These are phyloP conservation scores for Phalaenopsis equestris DNA, from an alignment of 106 monocot species.

Conservation along the genomic window DNA sequence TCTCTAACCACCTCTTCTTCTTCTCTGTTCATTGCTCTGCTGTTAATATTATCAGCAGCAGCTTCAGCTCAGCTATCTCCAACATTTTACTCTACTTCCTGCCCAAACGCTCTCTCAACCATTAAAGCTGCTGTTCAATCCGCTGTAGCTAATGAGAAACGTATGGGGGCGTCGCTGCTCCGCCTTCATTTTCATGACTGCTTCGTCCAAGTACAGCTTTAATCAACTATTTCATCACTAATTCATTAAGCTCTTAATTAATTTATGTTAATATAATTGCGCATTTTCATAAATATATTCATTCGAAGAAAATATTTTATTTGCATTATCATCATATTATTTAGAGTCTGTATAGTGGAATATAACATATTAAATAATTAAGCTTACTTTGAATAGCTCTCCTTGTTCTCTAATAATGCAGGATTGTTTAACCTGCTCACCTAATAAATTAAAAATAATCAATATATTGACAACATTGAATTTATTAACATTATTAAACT, in stretches of 20 bases:
- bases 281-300: too few species aligned
- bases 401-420: too few species aligned
- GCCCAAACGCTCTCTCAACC: constrained; percentile 38
- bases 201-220: constrained; percentile 37
- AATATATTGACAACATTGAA: too few species aligned
- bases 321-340: too few species aligned
- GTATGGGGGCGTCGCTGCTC: constrained; percentile 58
- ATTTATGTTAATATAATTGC: too few species aligned
- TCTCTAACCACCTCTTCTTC: neutral
- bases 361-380: too few species aligned
- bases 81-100: constrained; percentile 41
- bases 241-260: too few species aligned
- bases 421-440: too few species aligned
- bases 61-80: constrained; percentile 41
- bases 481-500: neutral
- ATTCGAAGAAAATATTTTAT: too few species aligned
- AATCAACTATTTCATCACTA: neutral
- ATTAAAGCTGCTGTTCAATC: constrained; percentile 32
- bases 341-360: too few species aligned
- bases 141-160: constrained; percentile 27
- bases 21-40: constrained; percentile 4
- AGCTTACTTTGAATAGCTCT: too few species aligned
- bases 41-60: constrained; percentile 5
- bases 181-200: constrained; percentile 71
- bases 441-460: too few species aligned